phyloP scores from a whole-genome alignment of 2,329 filamentous ascomycete genomes.

The Colletotrichum sp. region DNA sequence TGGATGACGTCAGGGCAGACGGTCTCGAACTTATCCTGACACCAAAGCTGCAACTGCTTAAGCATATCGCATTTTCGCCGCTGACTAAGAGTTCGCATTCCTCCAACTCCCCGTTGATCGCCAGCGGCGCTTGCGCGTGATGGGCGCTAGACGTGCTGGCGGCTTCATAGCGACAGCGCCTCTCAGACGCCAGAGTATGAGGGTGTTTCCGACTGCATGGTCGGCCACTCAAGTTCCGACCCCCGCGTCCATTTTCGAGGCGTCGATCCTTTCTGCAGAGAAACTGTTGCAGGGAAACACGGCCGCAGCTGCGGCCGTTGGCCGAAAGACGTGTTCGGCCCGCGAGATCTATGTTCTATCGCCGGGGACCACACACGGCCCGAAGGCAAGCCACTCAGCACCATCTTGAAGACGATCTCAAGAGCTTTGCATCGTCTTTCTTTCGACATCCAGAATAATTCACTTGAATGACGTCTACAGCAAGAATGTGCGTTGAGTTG shows the following conservation, averaged over 20 bases:
- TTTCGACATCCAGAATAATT: background rate
- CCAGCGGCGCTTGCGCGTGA: background rate
- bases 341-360: background rate
- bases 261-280: background rate
- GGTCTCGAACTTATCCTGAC: background rate
- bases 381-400: background rate
- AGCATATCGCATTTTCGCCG: background rate
- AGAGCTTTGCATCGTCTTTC: background rate
- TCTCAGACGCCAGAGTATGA: background rate
- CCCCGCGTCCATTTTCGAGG: background rate
- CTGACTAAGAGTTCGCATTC: background rate
- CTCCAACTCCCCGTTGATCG: background rate
- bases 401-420: background rate
- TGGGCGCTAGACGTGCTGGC: background rate
- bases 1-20: background rate
- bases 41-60: background rate
- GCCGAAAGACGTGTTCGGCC: background rate
- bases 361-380: background rate
- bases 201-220: background rate
- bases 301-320: background rate
- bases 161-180: background rate
- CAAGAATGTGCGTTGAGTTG: background rate
- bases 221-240: background rate
- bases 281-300: rapidly evolving
- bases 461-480: background rate